phyloP scores from a whole-genome alignment of 306 rosid species.

The Potentilla sterilis region DNA sequence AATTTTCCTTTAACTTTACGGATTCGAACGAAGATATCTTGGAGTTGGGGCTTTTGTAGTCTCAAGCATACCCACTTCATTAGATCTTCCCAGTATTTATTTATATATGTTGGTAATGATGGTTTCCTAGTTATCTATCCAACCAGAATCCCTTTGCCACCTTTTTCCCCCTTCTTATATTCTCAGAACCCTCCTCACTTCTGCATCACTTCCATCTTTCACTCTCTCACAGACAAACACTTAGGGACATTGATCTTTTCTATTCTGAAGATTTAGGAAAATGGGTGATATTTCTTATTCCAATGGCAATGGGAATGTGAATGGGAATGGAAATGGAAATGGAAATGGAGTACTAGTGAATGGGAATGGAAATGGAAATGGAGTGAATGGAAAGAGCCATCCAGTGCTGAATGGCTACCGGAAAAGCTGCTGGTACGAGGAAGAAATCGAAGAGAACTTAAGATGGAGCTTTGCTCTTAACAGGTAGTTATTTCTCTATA shows the following conservation, averaged over 20 bases:
- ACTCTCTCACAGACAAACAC: slow-evolving; percentile 13
- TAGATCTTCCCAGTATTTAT: slow-evolving; percentile 2
- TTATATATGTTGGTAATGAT: slow-evolving; percentile 2
- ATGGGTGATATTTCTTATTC: slow-evolving; percentile 76
- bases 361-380: slow-evolving; percentile 50
- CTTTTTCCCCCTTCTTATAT: slow-evolving; percentile 38
- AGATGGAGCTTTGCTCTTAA: slow-evolving; percentile 99
- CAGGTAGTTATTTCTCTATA: slow-evolving; percentile 40
- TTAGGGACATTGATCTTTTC: not conserved
- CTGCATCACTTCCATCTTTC: slow-evolving; percentile 23
- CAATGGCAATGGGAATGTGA: slow-evolving; percentile 28
- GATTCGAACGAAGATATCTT: slow-evolving; percentile 30
- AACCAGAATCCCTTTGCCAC: slow-evolving; percentile 14
- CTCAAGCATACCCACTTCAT: slow-evolving; percentile 8
- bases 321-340: slow-evolving; percentile 60
- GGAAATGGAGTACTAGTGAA: slow-evolving; percentile 41
- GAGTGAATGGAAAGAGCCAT: slow-evolving; percentile 54
- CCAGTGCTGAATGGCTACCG: slow-evolving; percentile 69
- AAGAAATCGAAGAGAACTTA: slow-evolving; percentile 88
- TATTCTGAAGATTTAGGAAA: slow-evolving; percentile 10
- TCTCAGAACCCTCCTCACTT: slow-evolving; percentile 31
- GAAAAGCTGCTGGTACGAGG: slow-evolving; percentile 97
- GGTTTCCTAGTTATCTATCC: slow-evolving; percentile 5
- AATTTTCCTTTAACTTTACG: slow-evolving; percentile 1
- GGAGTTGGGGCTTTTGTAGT: slow-evolving; percentile 13